phyloP scores from a whole-genome alignment of 75 land plant genomes.

The Sequoiadendron giganteum region DNA sequence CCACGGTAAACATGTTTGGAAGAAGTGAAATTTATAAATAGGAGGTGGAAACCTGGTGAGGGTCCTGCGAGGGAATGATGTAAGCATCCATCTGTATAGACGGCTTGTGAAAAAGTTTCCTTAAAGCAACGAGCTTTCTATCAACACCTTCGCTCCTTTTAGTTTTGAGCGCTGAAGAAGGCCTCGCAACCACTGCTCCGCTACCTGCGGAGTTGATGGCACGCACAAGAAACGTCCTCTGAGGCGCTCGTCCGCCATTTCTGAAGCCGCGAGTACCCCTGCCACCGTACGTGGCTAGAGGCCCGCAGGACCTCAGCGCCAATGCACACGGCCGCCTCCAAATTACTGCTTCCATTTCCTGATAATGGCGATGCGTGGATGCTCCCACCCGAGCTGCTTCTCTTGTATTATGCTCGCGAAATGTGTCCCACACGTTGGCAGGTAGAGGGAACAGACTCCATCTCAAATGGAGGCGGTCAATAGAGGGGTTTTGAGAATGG shows the following conservation, averaged over 20 bases:
- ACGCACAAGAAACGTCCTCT: not conserved
- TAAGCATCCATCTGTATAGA: conserved; percentile 76
- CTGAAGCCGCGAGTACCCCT: too few relatives aligned
- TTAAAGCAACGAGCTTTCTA: conserved; percentile 62
- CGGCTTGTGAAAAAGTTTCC: conserved; percentile 54
- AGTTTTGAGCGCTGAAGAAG: not conserved
- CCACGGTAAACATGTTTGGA: not conserved
- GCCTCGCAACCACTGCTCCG: not conserved
- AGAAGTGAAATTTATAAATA: not conserved
- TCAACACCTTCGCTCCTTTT: conserved; percentile 18
- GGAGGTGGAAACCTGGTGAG: conserved; percentile 73
- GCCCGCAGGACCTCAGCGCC: too few relatives aligned
- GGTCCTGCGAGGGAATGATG: conserved; percentile 91
- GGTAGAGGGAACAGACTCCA: too few relatives aligned
- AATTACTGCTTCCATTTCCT: too few relatives aligned
- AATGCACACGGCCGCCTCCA: too few relatives aligned
- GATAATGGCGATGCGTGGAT: too few relatives aligned
- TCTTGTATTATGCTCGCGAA: too few relatives aligned
- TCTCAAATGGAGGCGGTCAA: too few relatives aligned
- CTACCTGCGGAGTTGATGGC: not conserved
- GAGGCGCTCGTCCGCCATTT: not conserved
- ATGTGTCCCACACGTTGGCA: too few relatives aligned
- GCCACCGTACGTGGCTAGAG: too few relatives aligned
- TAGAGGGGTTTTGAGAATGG: too few relatives aligned
- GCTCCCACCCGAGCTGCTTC: too few relatives aligned